phyloP scores from a whole-genome alignment of 306 rosid species.

The Fragaria ananassa region DNA sequence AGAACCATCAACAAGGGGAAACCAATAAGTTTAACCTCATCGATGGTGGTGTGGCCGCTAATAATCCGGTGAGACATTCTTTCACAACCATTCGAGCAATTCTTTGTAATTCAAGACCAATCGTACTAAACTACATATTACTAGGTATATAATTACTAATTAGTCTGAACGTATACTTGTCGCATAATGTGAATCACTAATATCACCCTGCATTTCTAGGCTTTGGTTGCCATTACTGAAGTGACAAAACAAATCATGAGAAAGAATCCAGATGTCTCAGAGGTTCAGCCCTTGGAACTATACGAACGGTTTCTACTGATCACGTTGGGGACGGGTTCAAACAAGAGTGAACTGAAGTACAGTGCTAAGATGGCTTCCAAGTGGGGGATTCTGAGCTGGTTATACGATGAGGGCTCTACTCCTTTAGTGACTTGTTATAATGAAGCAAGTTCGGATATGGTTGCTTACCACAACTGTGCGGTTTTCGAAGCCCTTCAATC shows the following conservation, averaged over 20 bases:
- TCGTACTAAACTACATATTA: background rate
- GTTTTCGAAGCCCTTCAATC: constrained; percentile 39
- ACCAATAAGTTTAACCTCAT: constrained; percentile 24
- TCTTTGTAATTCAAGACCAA: background rate
- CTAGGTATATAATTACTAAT: no score
- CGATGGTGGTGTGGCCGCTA: constrained; percentile 38
- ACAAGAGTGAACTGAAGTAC: constrained; percentile 32
- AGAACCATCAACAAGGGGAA: constrained; percentile 11
- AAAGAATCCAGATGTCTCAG: constrained; percentile 22
- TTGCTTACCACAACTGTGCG: constrained; percentile 36
- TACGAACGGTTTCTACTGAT: constrained; percentile 39
- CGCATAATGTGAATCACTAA: background rate
- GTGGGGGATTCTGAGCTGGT: constrained; percentile 42
- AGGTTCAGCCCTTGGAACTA: constrained; percentile 7
- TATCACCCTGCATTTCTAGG: constrained; percentile 17
- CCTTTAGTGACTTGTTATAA: constrained; percentile 40
- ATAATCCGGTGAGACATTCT: constrained; percentile 28
- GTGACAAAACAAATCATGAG: constrained; percentile 24
- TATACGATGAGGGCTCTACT: constrained; percentile 29
- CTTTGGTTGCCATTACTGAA: constrained; percentile 50
- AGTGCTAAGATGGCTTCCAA: constrained; percentile 36
- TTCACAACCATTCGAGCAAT: background rate
- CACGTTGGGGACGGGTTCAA: constrained; percentile 48
- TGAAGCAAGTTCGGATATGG: constrained; percentile 39
- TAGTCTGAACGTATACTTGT: no score